Percentiles rank a stretch among this genome's conserved stretches.
Conservation (phyloP, 2,329 filamentous ascomycete species). For the Dactylellina haptotyla region DNA sequence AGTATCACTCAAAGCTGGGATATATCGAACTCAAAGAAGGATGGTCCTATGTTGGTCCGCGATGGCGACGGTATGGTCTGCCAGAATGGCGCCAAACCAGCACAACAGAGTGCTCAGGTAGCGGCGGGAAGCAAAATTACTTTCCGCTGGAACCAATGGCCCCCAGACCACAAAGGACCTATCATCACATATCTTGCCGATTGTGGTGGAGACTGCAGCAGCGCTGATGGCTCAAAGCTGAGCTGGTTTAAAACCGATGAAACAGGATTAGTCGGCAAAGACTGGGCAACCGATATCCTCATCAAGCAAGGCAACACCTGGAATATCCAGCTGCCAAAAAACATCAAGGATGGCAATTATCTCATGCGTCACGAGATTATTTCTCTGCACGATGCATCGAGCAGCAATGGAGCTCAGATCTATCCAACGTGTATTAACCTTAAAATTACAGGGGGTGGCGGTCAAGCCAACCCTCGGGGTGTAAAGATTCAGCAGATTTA, state of each 20-base stretch:
- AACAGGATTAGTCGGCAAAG: background rate
- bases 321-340: background rate
- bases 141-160: background rate
- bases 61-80: background rate
- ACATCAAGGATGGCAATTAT: background rate
- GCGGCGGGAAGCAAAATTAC: background rate
- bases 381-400: background rate
- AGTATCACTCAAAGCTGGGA: too few relatives aligned
- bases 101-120: background rate
- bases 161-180: background rate
- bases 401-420: background rate
- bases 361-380: background rate
- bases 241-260: background rate
- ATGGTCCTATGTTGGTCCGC: background rate
- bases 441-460: slow-evolving; percentile 63
- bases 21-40: too few relatives aligned
- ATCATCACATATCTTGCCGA: background rate
- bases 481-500: background rate
- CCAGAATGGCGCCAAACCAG: background rate
- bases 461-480: slow-evolving; percentile 56
- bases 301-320: background rate
- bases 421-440: slow-evolving; percentile 66
- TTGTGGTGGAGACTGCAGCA: background rate
- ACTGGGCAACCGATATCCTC: background rate
- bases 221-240: background rate